Percentiles rank a stretch among this genome's conserved stretches.
phyloP scores from a whole-genome alignment of 1,139 yeast species.

The Kluyveromyces marxianus region DNA sequence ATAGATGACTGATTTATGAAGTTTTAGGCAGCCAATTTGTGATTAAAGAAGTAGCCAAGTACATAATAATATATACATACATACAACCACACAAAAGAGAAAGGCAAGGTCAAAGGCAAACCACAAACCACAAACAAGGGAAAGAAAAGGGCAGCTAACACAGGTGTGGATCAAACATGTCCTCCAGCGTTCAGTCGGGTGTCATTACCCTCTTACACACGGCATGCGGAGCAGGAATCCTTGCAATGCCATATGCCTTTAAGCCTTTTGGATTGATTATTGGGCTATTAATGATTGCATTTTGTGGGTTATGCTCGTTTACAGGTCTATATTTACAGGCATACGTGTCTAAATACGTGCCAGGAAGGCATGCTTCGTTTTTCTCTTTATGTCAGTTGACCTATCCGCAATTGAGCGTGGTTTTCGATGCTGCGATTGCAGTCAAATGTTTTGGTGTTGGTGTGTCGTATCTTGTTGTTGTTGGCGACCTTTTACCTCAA shows the following conservation, averaged over 20 bases:
- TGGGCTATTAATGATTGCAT: constrained; percentile 56
- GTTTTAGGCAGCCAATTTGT: neutral
- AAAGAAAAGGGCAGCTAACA: neutral
- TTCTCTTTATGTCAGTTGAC: constrained; percentile 72
- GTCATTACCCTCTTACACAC: constrained; percentile 60
- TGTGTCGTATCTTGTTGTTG: constrained; percentile 63
- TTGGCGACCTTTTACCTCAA: constrained; percentile 73
- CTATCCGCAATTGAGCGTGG: constrained; percentile 69
- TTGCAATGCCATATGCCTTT: constrained; percentile 90
- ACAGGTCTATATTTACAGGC: constrained; percentile 26
- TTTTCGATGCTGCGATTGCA: constrained; percentile 86
- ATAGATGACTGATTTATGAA: too few species aligned
- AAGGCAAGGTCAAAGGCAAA: neutral
- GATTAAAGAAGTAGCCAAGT: neutral
- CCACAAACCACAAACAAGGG: neutral
- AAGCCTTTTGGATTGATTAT: constrained; percentile 72
- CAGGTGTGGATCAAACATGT: constrained; percentile 8
- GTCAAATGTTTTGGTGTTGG: constrained; percentile 84
- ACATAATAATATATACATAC: neutral
- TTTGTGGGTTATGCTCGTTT: constrained; percentile 35
- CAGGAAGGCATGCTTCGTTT: constrained; percentile 71
- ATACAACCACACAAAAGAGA: neutral
- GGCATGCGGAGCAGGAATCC: constrained; percentile 69
- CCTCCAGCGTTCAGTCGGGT: constrained; percentile 29
- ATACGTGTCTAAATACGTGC: constrained; percentile 44